Evolutionary conservation across 768 basidiomycete species (phyloP), one percentile per base, ranked within the genome.

Genomic region (Kwoniella pini): DNA sequence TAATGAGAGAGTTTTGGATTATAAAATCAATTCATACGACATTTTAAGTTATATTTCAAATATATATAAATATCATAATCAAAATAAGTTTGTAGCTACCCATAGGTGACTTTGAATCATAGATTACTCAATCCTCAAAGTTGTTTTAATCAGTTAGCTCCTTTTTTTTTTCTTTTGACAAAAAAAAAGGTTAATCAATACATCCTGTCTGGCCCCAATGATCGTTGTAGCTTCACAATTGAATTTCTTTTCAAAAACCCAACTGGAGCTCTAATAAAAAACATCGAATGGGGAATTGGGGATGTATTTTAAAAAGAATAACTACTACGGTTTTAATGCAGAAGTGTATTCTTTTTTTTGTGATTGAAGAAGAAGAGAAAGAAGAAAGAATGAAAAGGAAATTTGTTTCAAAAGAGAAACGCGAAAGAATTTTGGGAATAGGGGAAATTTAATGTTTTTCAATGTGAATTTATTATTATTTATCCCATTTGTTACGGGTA

Each of bases 51-150:
- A n/a, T n/a, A n/a, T n/a, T n/a, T n/a, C n/a, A n/a, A n/a, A n/a
- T n/a, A n/a, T n/a, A n/a, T n/a, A n/a, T n/a, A n/a, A n/a, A n/a
- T n/a, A n/a, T n/a, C n/a, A n/a, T n/a, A n/a, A n/a, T n/a, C n/a
- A n/a, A n/a, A n/a, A n/a, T n/a, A n/a, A n/a, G n/a, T n/a, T 42
- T 75, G 71, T 75, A 50, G 60, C 63, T 71, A 64, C 62, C 66
- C 69, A 64, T 71, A 75, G 74, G 74, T 75, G 74, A 75, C 74
- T 68, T 62, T 62, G 67, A 60, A 63, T 75, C 74, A 66, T 68
- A 46, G 68, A 59, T 55, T 24, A 63, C 49, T 60, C 71, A 19
- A 33, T 72, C 74, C 67, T 57, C 71, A 68, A 60, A 68, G 74
- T 71, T 75, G 74, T 75, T 75, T 75, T 75, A 71, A 70, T 61